Conservation (phyloP, 306 rosid genomes). For the Inga laurina region DNA sequence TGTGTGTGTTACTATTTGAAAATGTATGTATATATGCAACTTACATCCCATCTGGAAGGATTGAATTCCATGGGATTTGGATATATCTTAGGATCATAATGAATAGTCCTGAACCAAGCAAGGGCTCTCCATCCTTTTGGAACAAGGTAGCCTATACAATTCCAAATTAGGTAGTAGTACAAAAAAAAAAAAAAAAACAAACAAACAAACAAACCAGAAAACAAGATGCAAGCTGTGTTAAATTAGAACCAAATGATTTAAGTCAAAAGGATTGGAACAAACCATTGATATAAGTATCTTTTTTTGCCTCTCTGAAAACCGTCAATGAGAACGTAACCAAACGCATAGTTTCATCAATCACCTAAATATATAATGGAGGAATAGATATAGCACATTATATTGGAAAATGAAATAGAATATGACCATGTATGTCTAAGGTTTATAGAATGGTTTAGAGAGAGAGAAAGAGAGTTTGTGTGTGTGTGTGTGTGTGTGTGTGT, state of each 20-base stretch:
- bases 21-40: neutral
- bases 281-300: constrained; percentile 56
- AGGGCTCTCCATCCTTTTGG: constrained; percentile 82
- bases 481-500: too few relatives aligned
- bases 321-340: constrained; percentile 59
- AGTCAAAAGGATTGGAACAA: neutral
- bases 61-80: constrained; percentile 63
- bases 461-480: too few relatives aligned
- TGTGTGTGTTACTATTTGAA: neutral
- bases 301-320: constrained; percentile 61
- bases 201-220: too few relatives aligned
- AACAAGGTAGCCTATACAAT: constrained; percentile 54
- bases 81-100: constrained; percentile 61
- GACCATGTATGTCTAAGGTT: neutral
- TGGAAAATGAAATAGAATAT: neutral
- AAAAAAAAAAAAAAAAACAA: too few relatives aligned
- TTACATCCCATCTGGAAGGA: constrained; percentile 76
- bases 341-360: constrained; percentile 75
- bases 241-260: neutral
- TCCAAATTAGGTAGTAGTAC: neutral
- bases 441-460: neutral
- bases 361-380: constrained; percentile 30
- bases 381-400: too few relatives aligned
- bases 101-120: constrained; percentile 74
- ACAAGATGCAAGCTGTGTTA: neutral